Evolutionary conservation across 1,139 yeast genomes (phyloP), one percentile per base, ranked within the genome.

Genomic region (Pneumocystis murina): DNA sequence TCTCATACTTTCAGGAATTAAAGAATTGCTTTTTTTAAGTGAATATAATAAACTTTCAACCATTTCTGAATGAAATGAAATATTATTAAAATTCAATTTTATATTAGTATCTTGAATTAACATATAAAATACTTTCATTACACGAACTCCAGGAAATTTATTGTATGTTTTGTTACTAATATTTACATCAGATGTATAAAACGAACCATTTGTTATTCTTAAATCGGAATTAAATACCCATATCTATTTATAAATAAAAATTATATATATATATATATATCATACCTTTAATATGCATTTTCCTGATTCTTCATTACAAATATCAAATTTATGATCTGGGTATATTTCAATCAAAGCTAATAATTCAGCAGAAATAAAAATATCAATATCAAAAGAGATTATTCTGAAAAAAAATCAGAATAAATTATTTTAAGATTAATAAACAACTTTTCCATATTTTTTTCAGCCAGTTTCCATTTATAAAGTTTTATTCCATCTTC

Each of bases 141-240:
- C 66, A 16, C 66, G 62, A 35, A 59, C 48, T 1, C 67, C 62
- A 20, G 55, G 17, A 10, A 58, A 58, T 7, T 38, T 38, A 4
- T 33, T 57, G 24, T 64, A 61, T 12, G 65, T 55, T 36, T 62
- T 66, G 3, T 62, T 48, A 48, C 28, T 48, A 48, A 48, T 48
- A 24, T 48, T 48, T 24, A 48, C 14, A 12, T 48, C 55, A 24
- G 55, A 24, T 20, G n/a, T 30, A 48, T 24, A 48, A 48, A 48
- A 48, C 24, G 28, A 48, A 24, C 55, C 55, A 48, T 24, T 24
- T 5, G 55, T 48, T 24, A 48, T 48, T 12, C 55, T 24, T 24
- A 66, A 59, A 60, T 65, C 68, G 16, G 41, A 60, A 60, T 62
- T 67, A 48, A 67, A 59, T 12, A 67, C 64, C 68, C 68, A 67